Conservation (phyloP, 208 protist species). For the Trypanosoma brucei region DNA sequence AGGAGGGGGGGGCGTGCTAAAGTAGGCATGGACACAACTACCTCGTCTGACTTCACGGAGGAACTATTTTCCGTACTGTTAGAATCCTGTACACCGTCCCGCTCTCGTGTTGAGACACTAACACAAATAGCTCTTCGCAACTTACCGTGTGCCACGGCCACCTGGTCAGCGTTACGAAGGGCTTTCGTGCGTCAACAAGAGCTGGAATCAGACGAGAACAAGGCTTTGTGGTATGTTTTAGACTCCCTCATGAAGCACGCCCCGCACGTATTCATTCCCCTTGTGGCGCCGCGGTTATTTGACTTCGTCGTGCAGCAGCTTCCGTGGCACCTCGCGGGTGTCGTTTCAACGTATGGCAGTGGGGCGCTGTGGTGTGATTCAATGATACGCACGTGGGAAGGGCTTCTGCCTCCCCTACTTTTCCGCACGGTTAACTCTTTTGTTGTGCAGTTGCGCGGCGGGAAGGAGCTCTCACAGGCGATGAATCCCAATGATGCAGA, state of each 20-base stretch:
- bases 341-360: slow-evolving; percentile 15
- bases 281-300: slow-evolving; percentile 54
- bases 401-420: slow-evolving; percentile 38
- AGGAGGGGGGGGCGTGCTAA: too few relatives aligned
- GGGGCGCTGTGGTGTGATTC: slow-evolving; percentile 56
- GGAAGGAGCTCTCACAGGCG: slow-evolving; percentile 49
- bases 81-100: slow-evolving; percentile 45
- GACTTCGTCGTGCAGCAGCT: slow-evolving; percentile 73
- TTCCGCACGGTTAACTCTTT: slow-evolving; percentile 44
- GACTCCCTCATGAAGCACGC: slow-evolving; percentile 74
- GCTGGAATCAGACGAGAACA: slow-evolving; percentile 38
- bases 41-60: slow-evolving; percentile 36
- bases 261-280: slow-evolving; percentile 68
- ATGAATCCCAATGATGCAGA: slow-evolving; percentile 24
- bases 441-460: slow-evolving; percentile 55
- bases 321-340: slow-evolving; percentile 44
- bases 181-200: slow-evolving; percentile 41
- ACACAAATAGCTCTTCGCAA: slow-evolving; percentile 55
- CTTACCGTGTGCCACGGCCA: slow-evolving; percentile 43
- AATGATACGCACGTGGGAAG: slow-evolving; percentile 65
- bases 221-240: slow-evolving; percentile 69
- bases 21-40: slow-evolving; percentile 6
- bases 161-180: slow-evolving; percentile 63
- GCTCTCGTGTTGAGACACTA: slow-evolving; percentile 48
- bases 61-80: slow-evolving; percentile 52